These are phyloP conservation scores for Malassezia vespertilionis DNA, from an alignment of 1,284 basidiomycete species.

Conservation along the genomic window DNA sequence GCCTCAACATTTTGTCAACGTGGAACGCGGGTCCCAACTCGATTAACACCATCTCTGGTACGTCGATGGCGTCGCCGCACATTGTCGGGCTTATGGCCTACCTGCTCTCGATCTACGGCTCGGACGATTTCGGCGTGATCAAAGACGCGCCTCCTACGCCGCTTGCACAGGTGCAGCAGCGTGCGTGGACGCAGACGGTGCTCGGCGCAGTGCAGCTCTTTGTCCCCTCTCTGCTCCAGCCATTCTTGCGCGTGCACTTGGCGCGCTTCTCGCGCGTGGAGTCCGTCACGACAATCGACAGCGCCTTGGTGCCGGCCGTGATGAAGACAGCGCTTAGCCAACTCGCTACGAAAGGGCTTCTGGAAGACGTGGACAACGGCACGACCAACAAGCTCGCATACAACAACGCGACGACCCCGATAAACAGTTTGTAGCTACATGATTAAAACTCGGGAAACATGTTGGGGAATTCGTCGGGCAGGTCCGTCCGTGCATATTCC, in stretches of 20 bases:
- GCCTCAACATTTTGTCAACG: constrained; percentile 58
- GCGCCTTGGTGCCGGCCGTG: constrained; percentile 52
- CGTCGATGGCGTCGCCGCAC: constrained; percentile 57
- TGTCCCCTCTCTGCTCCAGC: not conserved
- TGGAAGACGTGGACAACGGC: constrained; percentile 48
- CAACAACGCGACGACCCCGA: constrained; percentile 40
- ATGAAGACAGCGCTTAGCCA: constrained; percentile 64
- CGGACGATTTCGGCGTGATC: constrained; percentile 27
- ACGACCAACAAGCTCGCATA: constrained; percentile 43
- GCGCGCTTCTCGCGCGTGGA: constrained; percentile 10
- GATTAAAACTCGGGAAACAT: constrained; percentile 41
- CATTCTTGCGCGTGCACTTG: not conserved
- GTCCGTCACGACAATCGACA: constrained; percentile 49
- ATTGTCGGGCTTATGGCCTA: constrained; percentile 47
- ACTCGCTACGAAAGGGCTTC: constrained; percentile 55
- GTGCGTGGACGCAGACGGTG: not conserved
- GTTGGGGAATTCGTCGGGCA: constrained; percentile 32
- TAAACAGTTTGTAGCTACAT: not conserved
- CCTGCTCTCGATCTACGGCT: constrained; percentile 57
- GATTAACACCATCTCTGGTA: constrained; percentile 60
- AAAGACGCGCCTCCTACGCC: not conserved
- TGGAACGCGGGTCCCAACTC: constrained; percentile 51
- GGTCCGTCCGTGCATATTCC: constrained; percentile 33
- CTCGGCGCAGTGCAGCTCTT: not conserved
- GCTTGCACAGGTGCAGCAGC: not conserved